Conservation (phyloP, 192 early-diverging fungal genomes). For the Coemansia furcata region DNA sequence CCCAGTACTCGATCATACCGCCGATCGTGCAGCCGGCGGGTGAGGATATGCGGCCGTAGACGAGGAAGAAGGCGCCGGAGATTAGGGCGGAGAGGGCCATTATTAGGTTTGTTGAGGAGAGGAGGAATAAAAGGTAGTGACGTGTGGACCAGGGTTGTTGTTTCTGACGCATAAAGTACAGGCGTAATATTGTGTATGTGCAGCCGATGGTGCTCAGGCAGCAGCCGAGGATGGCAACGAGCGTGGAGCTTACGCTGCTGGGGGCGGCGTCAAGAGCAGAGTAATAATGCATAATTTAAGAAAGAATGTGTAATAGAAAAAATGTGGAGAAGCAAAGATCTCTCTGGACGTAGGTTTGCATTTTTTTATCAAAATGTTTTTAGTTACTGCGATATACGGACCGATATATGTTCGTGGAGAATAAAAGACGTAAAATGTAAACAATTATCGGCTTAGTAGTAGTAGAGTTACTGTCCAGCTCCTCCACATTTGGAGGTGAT, state of each 20-base stretch:
- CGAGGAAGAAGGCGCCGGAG: constrained; percentile 27
- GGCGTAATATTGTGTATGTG: constrained; percentile 10
- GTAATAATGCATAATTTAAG: constrained; percentile 27
- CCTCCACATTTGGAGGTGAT: too few species aligned
- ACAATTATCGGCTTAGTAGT: too few species aligned
- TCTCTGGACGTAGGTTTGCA: not conserved
- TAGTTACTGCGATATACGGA: not conserved
- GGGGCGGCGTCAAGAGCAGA: constrained; percentile 40
- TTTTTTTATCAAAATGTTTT: not conserved
- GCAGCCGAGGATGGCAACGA: constrained; percentile 22
- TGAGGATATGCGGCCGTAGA: constrained; percentile 33
- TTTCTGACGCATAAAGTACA: constrained; percentile 8
- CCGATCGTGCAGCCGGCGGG: constrained; percentile 30
- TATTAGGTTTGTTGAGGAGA: constrained; percentile 15
- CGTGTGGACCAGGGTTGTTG: constrained; percentile 20
- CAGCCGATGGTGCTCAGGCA: constrained; percentile 24
- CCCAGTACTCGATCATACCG: constrained; percentile 45
- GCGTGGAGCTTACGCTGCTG: constrained; percentile 41
- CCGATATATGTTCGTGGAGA: not conserved
- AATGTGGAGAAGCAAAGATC: not conserved
- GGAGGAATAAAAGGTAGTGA: constrained; percentile 22
- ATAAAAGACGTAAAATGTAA: too few species aligned
- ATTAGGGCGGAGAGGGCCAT: constrained; percentile 18
- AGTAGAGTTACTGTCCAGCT: too few species aligned
- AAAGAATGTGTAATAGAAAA: not conserved